A percentile compares a stretch with the other conserved stretches of the same genome.
These are phyloP conservation scores for Debaryomyces castellii DNA, from an alignment of 805 yeast species.

Conservation along the genomic window DNA sequence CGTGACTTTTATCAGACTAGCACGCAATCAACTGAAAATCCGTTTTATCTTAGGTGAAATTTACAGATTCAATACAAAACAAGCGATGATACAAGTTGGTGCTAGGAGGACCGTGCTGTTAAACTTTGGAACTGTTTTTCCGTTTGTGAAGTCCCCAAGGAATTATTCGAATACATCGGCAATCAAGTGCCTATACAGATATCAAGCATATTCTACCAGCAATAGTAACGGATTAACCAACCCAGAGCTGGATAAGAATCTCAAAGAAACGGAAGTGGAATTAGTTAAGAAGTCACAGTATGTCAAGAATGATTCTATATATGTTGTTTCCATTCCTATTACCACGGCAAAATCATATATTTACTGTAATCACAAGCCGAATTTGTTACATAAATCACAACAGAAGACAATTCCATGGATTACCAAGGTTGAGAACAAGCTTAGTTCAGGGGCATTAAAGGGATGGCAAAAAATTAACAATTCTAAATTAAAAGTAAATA, in stretches of 20 bases:
- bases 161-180: background rate
- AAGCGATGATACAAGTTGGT: background rate
- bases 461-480: conserved; percentile 63
- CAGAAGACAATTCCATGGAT: conserved; percentile 25
- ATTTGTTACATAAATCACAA: conserved; percentile 24
- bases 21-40: background rate
- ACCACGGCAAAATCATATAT: conserved; percentile 61
- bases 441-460: conserved; percentile 49
- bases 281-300: background rate
- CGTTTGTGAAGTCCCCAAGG: background rate
- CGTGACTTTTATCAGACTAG: background rate
- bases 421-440: conserved; percentile 45
- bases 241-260: background rate
- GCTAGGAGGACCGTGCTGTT: background rate
- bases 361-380: conserved; percentile 60
- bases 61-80: too few relatives aligned
- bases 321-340: conserved; percentile 70
- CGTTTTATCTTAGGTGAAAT: background rate
- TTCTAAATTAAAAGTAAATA: conserved; percentile 58
- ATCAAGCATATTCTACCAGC: background rate
- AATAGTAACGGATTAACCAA: background rate
- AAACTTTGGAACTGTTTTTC: background rate
- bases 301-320: conserved; percentile 44
- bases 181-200: background rate
- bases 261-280: background rate